These are phyloP conservation scores for Tilletia indica DNA, from an alignment of 1,284 basidiomycete species.

Conservation along the genomic window DNA sequence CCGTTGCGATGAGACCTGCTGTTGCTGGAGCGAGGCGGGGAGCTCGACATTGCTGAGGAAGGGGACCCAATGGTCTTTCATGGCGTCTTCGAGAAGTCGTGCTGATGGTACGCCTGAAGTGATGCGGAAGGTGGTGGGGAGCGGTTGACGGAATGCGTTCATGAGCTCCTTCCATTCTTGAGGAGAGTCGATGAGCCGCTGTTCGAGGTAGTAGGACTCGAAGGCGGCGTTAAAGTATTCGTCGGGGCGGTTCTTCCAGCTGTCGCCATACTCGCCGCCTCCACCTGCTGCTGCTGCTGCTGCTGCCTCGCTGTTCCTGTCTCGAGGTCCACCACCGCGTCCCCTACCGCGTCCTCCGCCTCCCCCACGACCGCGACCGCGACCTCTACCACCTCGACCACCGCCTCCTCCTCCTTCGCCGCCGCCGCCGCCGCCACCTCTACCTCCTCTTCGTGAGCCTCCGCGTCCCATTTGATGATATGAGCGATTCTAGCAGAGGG, in stretches of 20 bases:
- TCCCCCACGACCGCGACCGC: slow-evolving; percentile 29
- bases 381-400: slow-evolving; percentile 27
- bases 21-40: slow-evolving; percentile 48
- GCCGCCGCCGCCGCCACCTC: slow-evolving; percentile 26
- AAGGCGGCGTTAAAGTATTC: slow-evolving; percentile 34
- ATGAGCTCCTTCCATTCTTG: slow-evolving; percentile 78
- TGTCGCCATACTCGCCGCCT: slow-evolving; percentile 4
- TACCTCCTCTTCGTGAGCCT: slow-evolving; percentile 18
- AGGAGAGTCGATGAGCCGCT: slow-evolving; percentile 40
- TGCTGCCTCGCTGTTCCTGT: slow-evolving; percentile 7
- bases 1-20: neutral
- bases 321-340: slow-evolving; percentile 15
- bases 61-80: slow-evolving; percentile 68
- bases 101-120: slow-evolving; percentile 59
- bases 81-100: slow-evolving; percentile 44
- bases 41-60: slow-evolving; percentile 72
- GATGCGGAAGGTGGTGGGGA: slow-evolving; percentile 93
- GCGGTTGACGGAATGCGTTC: slow-evolving; percentile 67
- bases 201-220: slow-evolving; percentile 53
- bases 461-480: slow-evolving; percentile 28
- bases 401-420: slow-evolving; percentile 20
- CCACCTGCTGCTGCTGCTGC: neutral
- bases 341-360: slow-evolving; percentile 22
- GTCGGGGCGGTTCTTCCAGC: slow-evolving; percentile 6
- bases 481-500: neutral